Conservation (phyloP, 352 stramenopile genomes). For the Phytopythium helicoides region DNA sequence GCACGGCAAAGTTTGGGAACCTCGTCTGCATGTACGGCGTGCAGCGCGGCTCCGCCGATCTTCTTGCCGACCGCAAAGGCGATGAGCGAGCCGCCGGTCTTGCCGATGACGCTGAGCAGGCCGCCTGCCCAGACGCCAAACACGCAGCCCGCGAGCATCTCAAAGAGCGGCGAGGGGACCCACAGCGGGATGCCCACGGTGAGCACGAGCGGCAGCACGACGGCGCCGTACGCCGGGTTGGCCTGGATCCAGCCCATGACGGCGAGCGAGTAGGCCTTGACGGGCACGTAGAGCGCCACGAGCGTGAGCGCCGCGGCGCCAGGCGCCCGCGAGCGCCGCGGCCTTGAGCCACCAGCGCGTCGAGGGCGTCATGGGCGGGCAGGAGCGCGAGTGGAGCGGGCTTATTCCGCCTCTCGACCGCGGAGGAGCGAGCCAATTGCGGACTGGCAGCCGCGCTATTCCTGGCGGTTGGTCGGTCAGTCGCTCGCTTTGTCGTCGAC, state of each 20-base stretch:
- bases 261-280: slow-evolving; percentile 34
- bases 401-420: too few species aligned
- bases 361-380: background rate
- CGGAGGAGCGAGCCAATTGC: too few species aligned
- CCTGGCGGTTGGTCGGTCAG: too few species aligned
- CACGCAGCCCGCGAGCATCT: slow-evolving; percentile 61
- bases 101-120: slow-evolving; percentile 56
- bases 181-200: slow-evolving; percentile 56
- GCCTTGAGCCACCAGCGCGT: slow-evolving; percentile 24
- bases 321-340: slow-evolving; percentile 8
- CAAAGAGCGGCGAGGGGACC: slow-evolving; percentile 63
- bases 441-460: too few species aligned
- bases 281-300: slow-evolving; percentile 31
- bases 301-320: slow-evolving; percentile 7
- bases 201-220: slow-evolving; percentile 58
- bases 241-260: slow-evolving; percentile 46
- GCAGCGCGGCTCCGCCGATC: slow-evolving; percentile 48
- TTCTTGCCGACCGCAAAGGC: slow-evolving; percentile 60
- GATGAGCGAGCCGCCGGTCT: slow-evolving; percentile 57
- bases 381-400: background rate
- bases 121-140: slow-evolving; percentile 50
- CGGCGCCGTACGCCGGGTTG: slow-evolving; percentile 36
- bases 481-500: too few species aligned
- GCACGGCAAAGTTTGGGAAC: slow-evolving; percentile 48
- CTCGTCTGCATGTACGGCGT: slow-evolving; percentile 51